Evolutionary conservation across 2,329 filamentous ascomycete species (phyloP).

Genomic region (Chrysoporthe puriensis): DNA sequence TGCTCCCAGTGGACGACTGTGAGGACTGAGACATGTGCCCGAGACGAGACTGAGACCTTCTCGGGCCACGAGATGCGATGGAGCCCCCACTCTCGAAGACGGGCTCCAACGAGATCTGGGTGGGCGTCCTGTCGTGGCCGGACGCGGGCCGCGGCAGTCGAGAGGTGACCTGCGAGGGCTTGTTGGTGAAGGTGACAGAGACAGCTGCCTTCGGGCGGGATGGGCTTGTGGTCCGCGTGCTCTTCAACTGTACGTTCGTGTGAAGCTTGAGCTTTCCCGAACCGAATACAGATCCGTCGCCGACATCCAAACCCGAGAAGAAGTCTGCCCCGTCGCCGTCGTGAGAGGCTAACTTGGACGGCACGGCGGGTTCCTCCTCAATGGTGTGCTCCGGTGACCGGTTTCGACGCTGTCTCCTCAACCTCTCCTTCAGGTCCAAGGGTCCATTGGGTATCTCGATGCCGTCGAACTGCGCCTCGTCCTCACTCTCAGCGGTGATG

Average conservation of each 20-base stretch:
- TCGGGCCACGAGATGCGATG: slow-evolving; percentile 57
- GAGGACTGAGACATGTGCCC: slow-evolving; percentile 73
- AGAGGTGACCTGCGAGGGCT: slow-evolving; percentile 61
- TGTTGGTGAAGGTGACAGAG: slow-evolving; percentile 90
- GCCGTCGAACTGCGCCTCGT: slow-evolving; percentile 83
- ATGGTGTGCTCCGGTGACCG: slow-evolving; percentile 56
- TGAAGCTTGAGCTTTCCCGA: slow-evolving; percentile 82
- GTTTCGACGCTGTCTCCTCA: slow-evolving; percentile 71
- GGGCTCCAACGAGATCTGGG: slow-evolving; percentile 80
- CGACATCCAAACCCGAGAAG: slow-evolving; percentile 83
- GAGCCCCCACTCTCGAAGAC: slow-evolving; percentile 88
- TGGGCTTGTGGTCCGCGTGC: slow-evolving; percentile 69
- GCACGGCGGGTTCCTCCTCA: slow-evolving; percentile 38
- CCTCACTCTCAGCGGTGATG: slow-evolving; percentile 88
- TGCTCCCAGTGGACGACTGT: slow-evolving; percentile 52
- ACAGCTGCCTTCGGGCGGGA: slow-evolving; percentile 74
- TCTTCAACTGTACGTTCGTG: slow-evolving; percentile 88
- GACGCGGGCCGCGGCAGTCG: slow-evolving; percentile 78
- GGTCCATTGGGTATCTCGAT: slow-evolving; percentile 82
- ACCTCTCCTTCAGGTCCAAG: slow-evolving; percentile 78
- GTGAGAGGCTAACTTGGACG: slow-evolving; percentile 33
- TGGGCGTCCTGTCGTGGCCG: slow-evolving; percentile 65
- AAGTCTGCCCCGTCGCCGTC: slow-evolving; percentile 71
- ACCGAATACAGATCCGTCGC: slow-evolving; percentile 80
- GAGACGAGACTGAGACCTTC: slow-evolving; percentile 68